Evolutionary conservation across 2,329 filamentous ascomycete genomes (phyloP).

Genomic region (Botrytis hyacinthi): DNA sequence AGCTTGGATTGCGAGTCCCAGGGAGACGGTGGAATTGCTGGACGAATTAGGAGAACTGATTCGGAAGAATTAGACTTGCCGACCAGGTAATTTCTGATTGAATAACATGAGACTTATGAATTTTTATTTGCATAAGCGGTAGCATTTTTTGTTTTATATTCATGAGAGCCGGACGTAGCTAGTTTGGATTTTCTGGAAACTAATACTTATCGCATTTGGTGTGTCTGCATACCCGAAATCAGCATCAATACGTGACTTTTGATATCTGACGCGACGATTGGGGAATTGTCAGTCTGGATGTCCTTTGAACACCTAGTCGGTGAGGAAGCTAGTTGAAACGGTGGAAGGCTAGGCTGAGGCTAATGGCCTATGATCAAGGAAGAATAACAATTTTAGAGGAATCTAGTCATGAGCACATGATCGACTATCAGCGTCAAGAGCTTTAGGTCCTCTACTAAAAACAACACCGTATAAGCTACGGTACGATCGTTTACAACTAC

Average conservation of each 20-base stretch:
- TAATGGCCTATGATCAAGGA: background rate
- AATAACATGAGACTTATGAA: background rate
- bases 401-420: background rate
- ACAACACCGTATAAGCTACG: background rate
- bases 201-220: background rate
- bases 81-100: background rate
- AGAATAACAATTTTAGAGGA: background rate
- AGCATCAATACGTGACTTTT: background rate
- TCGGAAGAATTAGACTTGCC: background rate
- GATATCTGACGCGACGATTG: background rate
- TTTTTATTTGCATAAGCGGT: background rate
- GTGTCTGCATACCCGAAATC: background rate
- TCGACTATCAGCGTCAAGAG: background rate
- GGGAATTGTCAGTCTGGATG: background rate
- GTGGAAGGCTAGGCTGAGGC: background rate
- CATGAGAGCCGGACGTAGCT: background rate
- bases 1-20: conserved; percentile 92
- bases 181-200: background rate
- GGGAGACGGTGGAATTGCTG: conserved; percentile 83
- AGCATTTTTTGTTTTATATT: background rate
- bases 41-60: conserved; percentile 70
- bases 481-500: background rate
- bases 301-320: background rate
- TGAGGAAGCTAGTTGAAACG: background rate
- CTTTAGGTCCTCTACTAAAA: background rate